Conservation (phyloP, 768 basidiomycete genomes). For the Pleurotus citrinopileatus region DNA sequence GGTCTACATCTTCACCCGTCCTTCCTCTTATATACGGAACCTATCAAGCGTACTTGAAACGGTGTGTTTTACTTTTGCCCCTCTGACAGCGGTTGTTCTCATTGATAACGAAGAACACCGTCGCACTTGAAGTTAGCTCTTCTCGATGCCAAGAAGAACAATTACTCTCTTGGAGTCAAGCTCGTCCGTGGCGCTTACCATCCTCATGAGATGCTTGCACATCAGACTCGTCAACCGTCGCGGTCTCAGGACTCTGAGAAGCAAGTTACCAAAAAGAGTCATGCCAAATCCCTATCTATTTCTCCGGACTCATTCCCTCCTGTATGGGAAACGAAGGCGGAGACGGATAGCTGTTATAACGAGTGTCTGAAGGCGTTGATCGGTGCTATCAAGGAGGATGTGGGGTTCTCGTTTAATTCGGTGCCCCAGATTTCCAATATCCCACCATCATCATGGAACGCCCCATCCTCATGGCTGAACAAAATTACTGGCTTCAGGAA, state of each 20-base stretch:
- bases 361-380: constrained; percentile 57
- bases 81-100: constrained; percentile 1
- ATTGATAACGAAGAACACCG: constrained; percentile 49
- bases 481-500: not conserved
- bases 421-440: constrained; percentile 1
- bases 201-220: constrained; percentile 62
- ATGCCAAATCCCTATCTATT: constrained; percentile 35
- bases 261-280: constrained; percentile 5
- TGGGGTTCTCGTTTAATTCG: constrained; percentile 23
- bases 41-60: constrained; percentile 84
- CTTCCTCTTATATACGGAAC: constrained; percentile 82
- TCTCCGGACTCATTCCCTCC: constrained; percentile 60
- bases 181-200: constrained; percentile 95
- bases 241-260: not conserved
- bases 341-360: constrained; percentile 77
- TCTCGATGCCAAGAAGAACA: constrained; percentile 57
- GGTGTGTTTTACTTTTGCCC: constrained; percentile 36
- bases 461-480: constrained; percentile 6
- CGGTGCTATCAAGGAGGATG: constrained; percentile 49
- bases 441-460: constrained; percentile 9
- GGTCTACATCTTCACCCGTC: constrained; percentile 20
- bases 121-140: constrained; percentile 65
- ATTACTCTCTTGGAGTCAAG: constrained; percentile 84
- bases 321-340: constrained; percentile 64
- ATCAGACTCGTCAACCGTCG: constrained; percentile 20